phyloP scores from a whole-genome alignment of 148 eudicot genomes.

The Rhododendron simsii region DNA sequence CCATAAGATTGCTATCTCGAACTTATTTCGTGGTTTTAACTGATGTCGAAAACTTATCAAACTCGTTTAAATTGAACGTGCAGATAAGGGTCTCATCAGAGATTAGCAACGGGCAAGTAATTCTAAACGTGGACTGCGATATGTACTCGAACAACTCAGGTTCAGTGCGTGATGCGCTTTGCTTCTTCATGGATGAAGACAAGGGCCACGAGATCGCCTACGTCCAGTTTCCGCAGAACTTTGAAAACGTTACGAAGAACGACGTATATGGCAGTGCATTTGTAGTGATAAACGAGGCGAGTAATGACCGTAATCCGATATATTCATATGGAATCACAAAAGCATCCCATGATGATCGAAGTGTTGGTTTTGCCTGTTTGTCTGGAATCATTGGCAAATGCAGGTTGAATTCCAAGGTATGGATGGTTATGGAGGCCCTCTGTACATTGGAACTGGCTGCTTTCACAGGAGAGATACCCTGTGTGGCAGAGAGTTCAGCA shows the following conservation, averaged over 20 bases:
- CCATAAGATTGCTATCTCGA: not conserved
- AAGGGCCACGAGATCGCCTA: constrained; percentile 9
- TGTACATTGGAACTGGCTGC: constrained; percentile 76
- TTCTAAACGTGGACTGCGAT: constrained; percentile 15
- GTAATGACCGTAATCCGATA: not conserved
- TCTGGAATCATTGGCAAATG: not conserved
- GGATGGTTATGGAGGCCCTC: constrained; percentile 80
- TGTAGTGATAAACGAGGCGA: constrained; percentile 35
- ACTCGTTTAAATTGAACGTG: constrained; percentile 37
- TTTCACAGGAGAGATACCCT: constrained; percentile 74
- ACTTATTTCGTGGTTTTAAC: not conserved
- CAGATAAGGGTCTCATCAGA: constrained; percentile 16
- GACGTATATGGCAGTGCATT: constrained; percentile 29
- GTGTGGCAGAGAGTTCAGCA: constrained; percentile 46
- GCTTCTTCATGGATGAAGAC: constrained; percentile 20
- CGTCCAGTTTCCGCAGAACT: constrained; percentile 12
- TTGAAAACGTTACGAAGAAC: constrained; percentile 5
- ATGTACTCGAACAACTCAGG: constrained; percentile 12
- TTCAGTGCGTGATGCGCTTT: constrained; percentile 10
- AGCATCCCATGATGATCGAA: not conserved
- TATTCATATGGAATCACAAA: not conserved
- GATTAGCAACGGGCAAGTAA: constrained; percentile 2
- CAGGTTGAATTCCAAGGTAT: constrained; percentile 70
- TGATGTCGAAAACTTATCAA: not conserved
- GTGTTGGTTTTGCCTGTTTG: not conserved